Evolutionary conservation across 495 filamentous ascomycete species (phyloP).

Genomic region (Tuber indicum): DNA sequence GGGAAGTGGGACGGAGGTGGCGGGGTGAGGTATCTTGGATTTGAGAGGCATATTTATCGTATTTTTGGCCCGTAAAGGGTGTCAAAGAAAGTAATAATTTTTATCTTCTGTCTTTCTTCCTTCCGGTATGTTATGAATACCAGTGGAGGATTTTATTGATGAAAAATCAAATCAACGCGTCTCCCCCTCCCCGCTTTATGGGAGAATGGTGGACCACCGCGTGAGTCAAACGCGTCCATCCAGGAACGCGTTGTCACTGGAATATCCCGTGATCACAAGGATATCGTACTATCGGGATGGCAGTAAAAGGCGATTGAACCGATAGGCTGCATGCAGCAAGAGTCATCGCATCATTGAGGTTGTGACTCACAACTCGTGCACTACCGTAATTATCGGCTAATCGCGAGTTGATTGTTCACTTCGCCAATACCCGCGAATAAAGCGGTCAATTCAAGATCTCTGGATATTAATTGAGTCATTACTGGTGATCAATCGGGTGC

Average conservation of each 20-base stretch:
- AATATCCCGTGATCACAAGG: not conserved
- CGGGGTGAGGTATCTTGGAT: conserved; percentile 8
- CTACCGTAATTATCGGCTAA: too few relatives aligned
- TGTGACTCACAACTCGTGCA: not conserved
- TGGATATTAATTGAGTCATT: too few relatives aligned
- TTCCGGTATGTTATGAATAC: not conserved
- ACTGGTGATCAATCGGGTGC: too few relatives aligned
- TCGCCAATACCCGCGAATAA: too few relatives aligned
- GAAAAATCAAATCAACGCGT: not conserved
- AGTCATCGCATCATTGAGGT: not conserved
- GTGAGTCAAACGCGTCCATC: not conserved
- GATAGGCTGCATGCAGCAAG: not conserved
- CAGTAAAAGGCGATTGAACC: too few relatives aligned
- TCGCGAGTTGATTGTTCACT: too few relatives aligned
- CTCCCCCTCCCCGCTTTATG: conserved; percentile 3
- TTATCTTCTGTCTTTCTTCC: not conserved
- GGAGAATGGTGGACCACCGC: not conserved
- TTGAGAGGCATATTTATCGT: not conserved
- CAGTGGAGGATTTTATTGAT: not conserved
- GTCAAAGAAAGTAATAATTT: not conserved
- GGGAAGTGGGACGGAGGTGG: conserved; percentile 24
- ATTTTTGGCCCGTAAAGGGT: not conserved
- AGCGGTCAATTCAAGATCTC: too few relatives aligned
- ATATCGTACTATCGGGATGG: too few relatives aligned
- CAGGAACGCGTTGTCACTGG: not conserved